phyloP scores from a whole-genome alignment of 1,139 yeast genomes.

The Scheffersomyces parashehatae region DNA sequence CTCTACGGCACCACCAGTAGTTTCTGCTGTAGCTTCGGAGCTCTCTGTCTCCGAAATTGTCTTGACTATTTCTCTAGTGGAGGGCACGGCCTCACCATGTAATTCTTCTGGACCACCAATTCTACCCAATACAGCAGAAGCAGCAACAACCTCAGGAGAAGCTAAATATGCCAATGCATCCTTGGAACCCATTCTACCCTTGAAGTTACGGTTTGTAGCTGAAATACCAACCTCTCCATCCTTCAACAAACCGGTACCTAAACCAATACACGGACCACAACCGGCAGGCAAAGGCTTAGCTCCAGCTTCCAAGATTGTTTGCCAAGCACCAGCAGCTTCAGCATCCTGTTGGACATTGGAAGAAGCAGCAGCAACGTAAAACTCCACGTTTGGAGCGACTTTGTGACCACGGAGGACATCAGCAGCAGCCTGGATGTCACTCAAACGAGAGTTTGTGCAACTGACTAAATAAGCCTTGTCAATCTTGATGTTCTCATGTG shows the following conservation, averaged over 20 bases:
- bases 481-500: conserved; percentile 70
- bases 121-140: conserved; percentile 90
- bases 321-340: conserved; percentile 89
- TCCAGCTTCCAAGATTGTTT: conserved; percentile 84
- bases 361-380: conserved; percentile 97
- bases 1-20: conserved; percentile 52
- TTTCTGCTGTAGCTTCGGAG: conserved; percentile 27
- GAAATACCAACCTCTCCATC: conserved; percentile 98
- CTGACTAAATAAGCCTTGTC: conserved; percentile 97
- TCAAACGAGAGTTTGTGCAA: conserved; percentile 91
- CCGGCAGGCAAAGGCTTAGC: conserved; percentile 97
- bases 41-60: conserved; percentile 28
- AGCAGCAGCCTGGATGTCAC: conserved; percentile 95
- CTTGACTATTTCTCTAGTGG: conserved; percentile 47
- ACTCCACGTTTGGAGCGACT: conserved; percentile 86
- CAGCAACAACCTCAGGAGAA: conserved; percentile 98
- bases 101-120: conserved; percentile 93
- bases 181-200: conserved; percentile 98
- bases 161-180: conserved; percentile 96
- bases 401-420: conserved; percentile 76
- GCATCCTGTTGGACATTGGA: conserved; percentile 92
- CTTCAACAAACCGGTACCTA: conserved; percentile 89
- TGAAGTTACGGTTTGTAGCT: conserved; percentile 97
- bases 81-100: conserved; percentile 53
- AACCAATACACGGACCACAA: conserved; percentile 98